Evolutionary conservation across 2,329 filamentous ascomycete species (phyloP).

Genomic region (Didymella segeticola): DNA sequence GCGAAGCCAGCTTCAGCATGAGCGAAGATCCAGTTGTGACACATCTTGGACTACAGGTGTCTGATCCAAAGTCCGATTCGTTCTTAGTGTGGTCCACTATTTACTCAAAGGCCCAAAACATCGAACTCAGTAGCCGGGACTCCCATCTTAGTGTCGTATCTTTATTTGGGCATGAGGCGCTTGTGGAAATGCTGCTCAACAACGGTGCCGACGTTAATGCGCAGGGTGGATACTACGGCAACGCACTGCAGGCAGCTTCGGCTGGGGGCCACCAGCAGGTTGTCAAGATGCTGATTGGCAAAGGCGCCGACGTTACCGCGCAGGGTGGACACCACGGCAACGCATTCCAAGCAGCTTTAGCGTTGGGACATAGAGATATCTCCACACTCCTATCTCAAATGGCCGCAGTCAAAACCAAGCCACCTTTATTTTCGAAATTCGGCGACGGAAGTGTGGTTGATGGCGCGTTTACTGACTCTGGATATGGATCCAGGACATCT

Average conservation of each 20-base stretch:
- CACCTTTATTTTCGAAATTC: too few relatives aligned
- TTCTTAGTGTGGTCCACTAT: not conserved
- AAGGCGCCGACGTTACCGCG: not conserved
- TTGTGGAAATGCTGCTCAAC: not conserved
- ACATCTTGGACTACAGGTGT: not conserved
- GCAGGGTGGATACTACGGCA: not conserved
- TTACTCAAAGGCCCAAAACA: not conserved
- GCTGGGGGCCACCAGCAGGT: not conserved
- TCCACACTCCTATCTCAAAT: too few relatives aligned
- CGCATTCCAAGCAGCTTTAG: not conserved
- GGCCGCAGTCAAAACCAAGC: too few relatives aligned
- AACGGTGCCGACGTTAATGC: not conserved
- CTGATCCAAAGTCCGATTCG: not conserved
- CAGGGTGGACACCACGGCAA: not conserved
- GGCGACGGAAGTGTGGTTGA: too few relatives aligned
- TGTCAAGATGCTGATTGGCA: not conserved
- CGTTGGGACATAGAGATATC: too few relatives aligned
- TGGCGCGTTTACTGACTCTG: too few relatives aligned
- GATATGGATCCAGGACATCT: too few relatives aligned
- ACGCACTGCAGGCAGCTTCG: not conserved
- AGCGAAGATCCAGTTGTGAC: slow-evolving; percentile 1
- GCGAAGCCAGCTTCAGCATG: slow-evolving; percentile 12
- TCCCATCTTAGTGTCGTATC: not conserved
- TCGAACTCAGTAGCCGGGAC: not conserved
- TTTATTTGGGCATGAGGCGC: not conserved